Evolutionary conservation across 2,329 filamentous ascomycete species (phyloP).

Genomic region (Scorias spongiosa): DNA sequence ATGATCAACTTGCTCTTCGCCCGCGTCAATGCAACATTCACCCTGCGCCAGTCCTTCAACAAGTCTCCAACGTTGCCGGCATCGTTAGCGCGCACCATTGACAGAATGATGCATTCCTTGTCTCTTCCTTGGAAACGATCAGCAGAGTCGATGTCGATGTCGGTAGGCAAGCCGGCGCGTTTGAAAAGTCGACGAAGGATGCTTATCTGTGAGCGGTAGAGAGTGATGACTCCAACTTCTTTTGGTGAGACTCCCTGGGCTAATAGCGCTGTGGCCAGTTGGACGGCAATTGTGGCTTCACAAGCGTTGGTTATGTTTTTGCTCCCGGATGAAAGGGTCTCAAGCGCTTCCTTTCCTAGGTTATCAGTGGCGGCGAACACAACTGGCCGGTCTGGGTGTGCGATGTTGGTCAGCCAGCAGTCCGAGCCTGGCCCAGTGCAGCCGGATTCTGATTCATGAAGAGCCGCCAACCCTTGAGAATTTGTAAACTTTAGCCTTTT

Average conservation of each 20-base stretch:
- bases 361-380: slow-evolving; percentile 81
- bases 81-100: slow-evolving; percentile 76
- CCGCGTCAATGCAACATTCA: slow-evolving; percentile 91
- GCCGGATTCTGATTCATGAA: slow-evolving; percentile 13
- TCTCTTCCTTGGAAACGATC: slow-evolving; percentile 95
- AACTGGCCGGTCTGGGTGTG: slow-evolving; percentile 58
- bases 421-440: slow-evolving; percentile 3
- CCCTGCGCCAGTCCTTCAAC: slow-evolving; percentile 76
- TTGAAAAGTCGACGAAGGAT: slow-evolving; percentile 58
- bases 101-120: slow-evolving; percentile 82
- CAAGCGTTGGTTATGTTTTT: slow-evolving; percentile 75
- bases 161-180: slow-evolving; percentile 25
- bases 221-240: slow-evolving; percentile 88
- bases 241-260: slow-evolving; percentile 55
- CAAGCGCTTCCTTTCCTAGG: slow-evolving; percentile 47
- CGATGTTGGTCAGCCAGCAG: slow-evolving; percentile 65
- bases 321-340: slow-evolving; percentile 51
- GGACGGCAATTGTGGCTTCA: slow-evolving; percentile 64
- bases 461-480: slow-evolving; percentile 16
- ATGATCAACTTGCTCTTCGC: slow-evolving; percentile 86
- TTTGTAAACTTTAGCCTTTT: slow-evolving; percentile 52
- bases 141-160: slow-evolving; percentile 88
- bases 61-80: slow-evolving; percentile 74
- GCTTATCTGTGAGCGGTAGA: slow-evolving; percentile 85
- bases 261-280: slow-evolving; percentile 68